Base-by-base conservation (phyloP, 225 moss, liverwort and hornwort genomes). In the Neckera pumila region DNA sequence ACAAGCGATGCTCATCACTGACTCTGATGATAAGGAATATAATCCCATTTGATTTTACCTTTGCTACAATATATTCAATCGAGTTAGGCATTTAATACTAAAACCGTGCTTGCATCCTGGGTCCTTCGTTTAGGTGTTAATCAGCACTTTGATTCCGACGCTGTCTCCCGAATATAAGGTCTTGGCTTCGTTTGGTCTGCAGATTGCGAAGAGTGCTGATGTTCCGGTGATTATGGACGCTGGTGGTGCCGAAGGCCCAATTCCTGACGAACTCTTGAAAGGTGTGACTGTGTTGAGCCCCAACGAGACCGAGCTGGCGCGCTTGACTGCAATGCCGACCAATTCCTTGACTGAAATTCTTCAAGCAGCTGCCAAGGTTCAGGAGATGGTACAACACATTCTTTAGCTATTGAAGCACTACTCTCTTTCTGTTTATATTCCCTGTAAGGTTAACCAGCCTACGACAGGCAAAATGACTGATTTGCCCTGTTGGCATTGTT, bases 151-250 rank as follows among this genome's bases (percentile, higher is more conserved):
- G 58, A 17, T 70, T 71, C 22, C 33, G 14, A 57, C 16, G 61
- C 56, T 33, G 28, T 70, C 53, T 85, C 6, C 28, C 36, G 31
- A 49, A 76, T 70, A 21, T 22, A 20, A 28, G 18, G 11, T 8
- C 53, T 62, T 71, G 53, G 23, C 76, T 84, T 30, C 40, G 25
- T 66, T 73, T 31, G 53, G 38, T 54, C 58, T 82, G 74, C 90
- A 93, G 94, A 91, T 91, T 89, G 94, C 91, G 27, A 84, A 73
- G 74, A 90, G 82, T 74, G 94, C 83, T 70, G 56, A 79, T 66
- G 91, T 91, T 77, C 90, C 86, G 84, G 91, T 91, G 64, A 87
- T 92, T 20, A 86, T 91, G 91, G 93, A 94, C 75, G 91, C 88
- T 60, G 92, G 90, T 49, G 89, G 92, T 78, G 90, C 88, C 47